Percentiles rank a stretch among this genome's conserved stretches.
phyloP scores from a whole-genome alignment of 1,284 basidiomycete genomes.

The Trametes polyzona region DNA sequence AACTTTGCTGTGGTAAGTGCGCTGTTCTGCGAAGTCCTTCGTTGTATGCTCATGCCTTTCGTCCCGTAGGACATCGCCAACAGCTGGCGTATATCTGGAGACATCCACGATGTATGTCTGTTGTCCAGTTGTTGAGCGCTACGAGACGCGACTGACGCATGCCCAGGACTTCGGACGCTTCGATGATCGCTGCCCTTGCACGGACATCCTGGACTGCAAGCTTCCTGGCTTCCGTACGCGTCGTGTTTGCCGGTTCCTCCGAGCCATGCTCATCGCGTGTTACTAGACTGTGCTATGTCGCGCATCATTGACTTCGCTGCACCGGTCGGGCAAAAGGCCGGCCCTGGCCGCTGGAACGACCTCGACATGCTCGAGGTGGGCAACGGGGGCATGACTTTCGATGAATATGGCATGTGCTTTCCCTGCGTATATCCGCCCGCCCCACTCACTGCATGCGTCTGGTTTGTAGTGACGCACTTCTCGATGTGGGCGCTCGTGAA shows the following conservation, averaged over 20 bases:
- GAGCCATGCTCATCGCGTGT: neutral
- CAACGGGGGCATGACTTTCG: slow-evolving; percentile 47
- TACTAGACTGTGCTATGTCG: slow-evolving; percentile 40
- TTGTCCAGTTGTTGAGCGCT: too few species aligned
- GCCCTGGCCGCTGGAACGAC: slow-evolving; percentile 46
- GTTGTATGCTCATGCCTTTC: neutral
- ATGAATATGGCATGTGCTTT: slow-evolving; percentile 40
- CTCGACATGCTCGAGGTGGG: slow-evolving; percentile 49
- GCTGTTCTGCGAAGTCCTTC: neutral
- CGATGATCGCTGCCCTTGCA: slow-evolving; percentile 49
- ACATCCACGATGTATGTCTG: slow-evolving; percentile 42
- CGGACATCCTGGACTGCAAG: slow-evolving; percentile 44
- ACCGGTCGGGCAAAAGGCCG: slow-evolving; percentile 44
- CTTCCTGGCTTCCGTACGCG: slow-evolving; percentile 41
- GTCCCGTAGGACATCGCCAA: slow-evolving; percentile 44
- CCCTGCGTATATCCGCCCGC: neutral
- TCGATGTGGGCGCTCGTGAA: slow-evolving; percentile 48
- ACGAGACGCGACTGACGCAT: neutral
- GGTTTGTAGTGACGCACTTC: slow-evolving; percentile 41
- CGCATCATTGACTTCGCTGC: slow-evolving; percentile 46
- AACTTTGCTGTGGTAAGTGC: slow-evolving; percentile 46
- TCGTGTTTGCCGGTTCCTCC: too few species aligned
- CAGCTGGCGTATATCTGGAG: slow-evolving; percentile 51
- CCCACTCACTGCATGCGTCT: neutral
- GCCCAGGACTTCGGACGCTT: slow-evolving; percentile 43